A percentile compares a stretch with the other conserved stretches of the same genome.
Conservation (phyloP, 2,329 filamentous ascomycete species). For the Zymoseptoria tritici region DNA sequence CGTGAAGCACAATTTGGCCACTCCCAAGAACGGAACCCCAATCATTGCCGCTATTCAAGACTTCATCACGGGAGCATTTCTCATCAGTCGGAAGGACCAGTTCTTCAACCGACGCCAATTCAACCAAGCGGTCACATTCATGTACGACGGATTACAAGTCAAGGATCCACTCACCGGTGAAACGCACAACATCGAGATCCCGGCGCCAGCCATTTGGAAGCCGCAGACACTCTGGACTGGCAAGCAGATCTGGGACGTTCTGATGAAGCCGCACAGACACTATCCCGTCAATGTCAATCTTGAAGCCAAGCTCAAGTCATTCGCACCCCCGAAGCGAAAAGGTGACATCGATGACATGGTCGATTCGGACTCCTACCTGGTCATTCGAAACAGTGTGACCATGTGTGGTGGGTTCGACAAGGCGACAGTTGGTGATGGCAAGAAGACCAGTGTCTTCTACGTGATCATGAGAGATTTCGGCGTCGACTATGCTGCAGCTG, state of each 20-base stretch:
- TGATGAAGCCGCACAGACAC: constrained; percentile 83
- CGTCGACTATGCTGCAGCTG: constrained; percentile 75
- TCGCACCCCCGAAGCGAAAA: constrained; percentile 52
- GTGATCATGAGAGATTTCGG: constrained; percentile 93
- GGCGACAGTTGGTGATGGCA: constrained; percentile 89
- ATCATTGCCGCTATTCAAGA: constrained; percentile 99
- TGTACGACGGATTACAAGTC: constrained; percentile 66
- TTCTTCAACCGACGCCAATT: constrained; percentile 89
- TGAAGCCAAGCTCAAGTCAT: constrained; percentile 85
- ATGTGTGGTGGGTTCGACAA: constrained; percentile 99
- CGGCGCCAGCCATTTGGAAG: constrained; percentile 77
- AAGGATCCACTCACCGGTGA: constrained; percentile 40
- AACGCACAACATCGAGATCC: constrained; percentile 66
- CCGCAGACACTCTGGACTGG: constrained; percentile 89
- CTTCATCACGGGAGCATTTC: constrained; percentile 92
- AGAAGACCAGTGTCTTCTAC: constrained; percentile 97
- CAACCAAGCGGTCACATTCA: constrained; percentile 83
- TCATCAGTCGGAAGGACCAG: constrained; percentile 84
- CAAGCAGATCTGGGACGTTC: constrained; percentile 88
- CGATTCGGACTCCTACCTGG: constrained; percentile 69
- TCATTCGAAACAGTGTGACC: constrained; percentile 90
- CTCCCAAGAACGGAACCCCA: constrained; percentile 94
- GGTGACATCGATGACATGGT: constrained; percentile 70
- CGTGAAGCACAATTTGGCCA: constrained; percentile 91
- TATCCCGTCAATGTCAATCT: constrained; percentile 81